phyloP scores from a whole-genome alignment of 2,329 filamentous ascomycete genomes.

The Paecilomyces sp. region DNA sequence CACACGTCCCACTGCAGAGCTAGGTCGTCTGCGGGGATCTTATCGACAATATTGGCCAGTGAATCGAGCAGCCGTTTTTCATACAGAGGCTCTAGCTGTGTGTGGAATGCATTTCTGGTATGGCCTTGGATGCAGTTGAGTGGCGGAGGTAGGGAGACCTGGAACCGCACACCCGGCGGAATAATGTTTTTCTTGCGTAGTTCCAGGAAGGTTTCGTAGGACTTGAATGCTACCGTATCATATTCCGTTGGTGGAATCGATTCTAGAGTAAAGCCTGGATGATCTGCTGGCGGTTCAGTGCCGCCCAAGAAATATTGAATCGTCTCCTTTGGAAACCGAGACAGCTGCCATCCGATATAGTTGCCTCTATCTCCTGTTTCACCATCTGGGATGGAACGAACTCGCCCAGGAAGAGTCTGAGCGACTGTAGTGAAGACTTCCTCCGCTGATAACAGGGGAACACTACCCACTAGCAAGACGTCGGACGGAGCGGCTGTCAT shows the following conservation, averaged over 20 bases:
- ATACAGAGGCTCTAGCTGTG: constrained; percentile 20
- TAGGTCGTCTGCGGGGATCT: constrained; percentile 22
- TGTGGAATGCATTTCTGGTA: constrained; percentile 10
- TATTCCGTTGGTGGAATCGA: constrained; percentile 15
- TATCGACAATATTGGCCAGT: constrained; percentile 15
- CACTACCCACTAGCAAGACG: constrained; percentile 27
- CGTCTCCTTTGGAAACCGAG: background rate
- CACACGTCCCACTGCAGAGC: constrained; percentile 24
- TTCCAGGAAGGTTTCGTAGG: background rate
- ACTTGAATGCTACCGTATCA: constrained; percentile 10
- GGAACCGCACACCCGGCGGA: background rate
- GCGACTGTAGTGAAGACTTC: constrained; percentile 24
- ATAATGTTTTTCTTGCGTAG: background rate
- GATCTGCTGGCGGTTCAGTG: constrained; percentile 11
- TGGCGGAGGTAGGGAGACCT: constrained; percentile 18
- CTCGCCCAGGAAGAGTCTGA: constrained; percentile 21
- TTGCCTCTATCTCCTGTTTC: constrained; percentile 23
- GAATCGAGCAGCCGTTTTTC: constrained; percentile 14
- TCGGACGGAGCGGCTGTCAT: background rate
- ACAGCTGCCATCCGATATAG: background rate
- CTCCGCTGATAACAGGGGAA: constrained; percentile 25
- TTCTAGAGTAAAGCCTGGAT: constrained; percentile 5
- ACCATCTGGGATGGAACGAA: constrained; percentile 36
- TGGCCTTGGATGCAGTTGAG: constrained; percentile 3
- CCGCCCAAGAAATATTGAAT: constrained; percentile 8